A percentile compares a stretch with the other conserved stretches of the same genome.
Conservation (phyloP, 768 basidiomycete genomes). For the Tricholoma matsutake region DNA sequence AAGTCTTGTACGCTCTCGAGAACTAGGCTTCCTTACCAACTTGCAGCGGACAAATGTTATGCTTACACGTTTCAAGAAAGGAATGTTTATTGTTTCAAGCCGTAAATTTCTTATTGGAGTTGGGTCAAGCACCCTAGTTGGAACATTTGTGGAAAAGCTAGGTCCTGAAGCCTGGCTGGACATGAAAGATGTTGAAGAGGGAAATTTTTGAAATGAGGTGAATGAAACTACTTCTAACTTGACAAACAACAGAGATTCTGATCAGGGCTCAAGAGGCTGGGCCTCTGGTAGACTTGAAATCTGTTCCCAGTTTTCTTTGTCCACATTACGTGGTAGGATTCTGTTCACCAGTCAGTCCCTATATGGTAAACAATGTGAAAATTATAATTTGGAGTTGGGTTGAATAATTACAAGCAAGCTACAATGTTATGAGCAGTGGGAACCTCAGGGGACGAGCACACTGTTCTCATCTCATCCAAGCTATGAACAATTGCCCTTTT, state of each 20-base stretch:
- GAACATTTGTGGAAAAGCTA: conserved; percentile 35
- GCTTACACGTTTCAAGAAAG: conserved; percentile 75
- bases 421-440: conserved; percentile 15
- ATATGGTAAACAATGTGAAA: not conserved
- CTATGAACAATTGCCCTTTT: conserved; percentile 59
- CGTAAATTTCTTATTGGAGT: conserved; percentile 53
- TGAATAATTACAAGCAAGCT: conserved; percentile 30
- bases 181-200: conserved; percentile 35
- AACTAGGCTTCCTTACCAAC: conserved; percentile 66
- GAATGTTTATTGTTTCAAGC: conserved; percentile 74
- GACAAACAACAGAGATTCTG: too few species aligned
- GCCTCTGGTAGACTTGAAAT: not conserved
- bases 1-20: conserved; percentile 58
- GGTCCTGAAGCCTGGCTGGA: conserved; percentile 38
- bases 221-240: not conserved
- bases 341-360: not conserved
- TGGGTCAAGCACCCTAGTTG: conserved; percentile 48
- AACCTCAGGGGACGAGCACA: conserved; percentile 39
- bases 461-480: conserved; percentile 63
- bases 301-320: conserved; percentile 6
- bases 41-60: conserved; percentile 80
- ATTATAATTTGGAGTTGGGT: not conserved
- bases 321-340: conserved; percentile 3
- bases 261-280: too few species aligned
- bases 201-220: conserved; percentile 24